A percentile compares a stretch with the other conserved stretches of the same genome.
These are phyloP conservation scores for Russula abietina DNA, from an alignment of 768 basidiomycete species.

Conservation along the genomic window DNA sequence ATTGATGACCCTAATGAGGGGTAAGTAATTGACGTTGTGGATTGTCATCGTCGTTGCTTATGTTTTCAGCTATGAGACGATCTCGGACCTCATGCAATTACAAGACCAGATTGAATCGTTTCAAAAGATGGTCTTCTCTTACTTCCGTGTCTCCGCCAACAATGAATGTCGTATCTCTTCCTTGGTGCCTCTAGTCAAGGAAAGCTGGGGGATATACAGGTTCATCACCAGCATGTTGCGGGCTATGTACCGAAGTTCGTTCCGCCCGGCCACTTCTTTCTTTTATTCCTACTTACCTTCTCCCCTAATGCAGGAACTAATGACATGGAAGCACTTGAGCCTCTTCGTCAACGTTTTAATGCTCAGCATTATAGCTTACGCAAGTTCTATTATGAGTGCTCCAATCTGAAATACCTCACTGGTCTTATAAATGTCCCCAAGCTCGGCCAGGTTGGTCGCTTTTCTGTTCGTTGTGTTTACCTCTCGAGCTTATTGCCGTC, in stretches of 20 bases:
- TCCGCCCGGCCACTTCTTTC: background rate
- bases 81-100: constrained; percentile 92
- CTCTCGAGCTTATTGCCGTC: constrained; percentile 1
- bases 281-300: background rate
- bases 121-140: constrained; percentile 94
- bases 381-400: constrained; percentile 99
- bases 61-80: constrained; percentile 76
- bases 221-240: constrained; percentile 99
- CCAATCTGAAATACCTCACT: constrained; percentile 95
- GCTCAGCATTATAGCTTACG: constrained; percentile 90
- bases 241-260: constrained; percentile 89
- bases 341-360: constrained; percentile 78
- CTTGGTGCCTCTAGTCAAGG: constrained; percentile 94
- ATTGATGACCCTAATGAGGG: constrained; percentile 99
- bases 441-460: constrained; percentile 67
- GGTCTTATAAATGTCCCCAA: constrained; percentile 98
- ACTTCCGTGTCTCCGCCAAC: constrained; percentile 84
- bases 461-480: background rate
- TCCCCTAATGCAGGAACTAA: constrained; percentile 66
- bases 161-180: constrained; percentile 98
- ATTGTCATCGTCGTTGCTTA: constrained; percentile 5
- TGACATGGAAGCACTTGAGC: constrained; percentile 82
- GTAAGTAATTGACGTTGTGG: constrained; percentile 40
- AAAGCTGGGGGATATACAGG: constrained; percentile 98
- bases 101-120: constrained; percentile 99